A percentile compares a stretch with the other conserved stretches of the same genome.
Evolutionary conservation across 192 early-diverging fungal genomes (phyloP).

Genomic region (Backusella parvicylindrica): DNA sequence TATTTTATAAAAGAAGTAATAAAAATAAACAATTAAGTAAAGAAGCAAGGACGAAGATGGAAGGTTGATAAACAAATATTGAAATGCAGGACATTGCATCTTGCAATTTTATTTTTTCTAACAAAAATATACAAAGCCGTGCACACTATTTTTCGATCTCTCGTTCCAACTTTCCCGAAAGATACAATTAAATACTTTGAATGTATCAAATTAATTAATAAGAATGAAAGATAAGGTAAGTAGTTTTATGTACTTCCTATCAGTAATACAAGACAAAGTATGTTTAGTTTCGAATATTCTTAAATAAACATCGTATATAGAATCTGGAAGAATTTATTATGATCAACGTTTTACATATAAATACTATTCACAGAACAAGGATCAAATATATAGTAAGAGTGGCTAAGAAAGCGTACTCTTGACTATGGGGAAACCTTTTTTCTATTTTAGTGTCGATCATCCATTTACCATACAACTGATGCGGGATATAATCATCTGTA

Average conservation of each 20-base stretch:
- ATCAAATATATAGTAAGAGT: background rate
- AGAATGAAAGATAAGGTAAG: background rate
- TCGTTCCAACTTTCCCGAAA: background rate
- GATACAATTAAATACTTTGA: background rate
- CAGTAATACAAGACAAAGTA: background rate
- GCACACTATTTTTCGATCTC: background rate
- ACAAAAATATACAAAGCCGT: constrained; percentile 1
- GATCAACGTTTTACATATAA: constrained; percentile 3
- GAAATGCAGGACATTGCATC: background rate
- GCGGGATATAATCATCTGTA: background rate
- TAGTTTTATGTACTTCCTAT: background rate
- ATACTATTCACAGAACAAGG: background rate
- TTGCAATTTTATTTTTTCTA: background rate
- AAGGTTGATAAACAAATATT: background rate
- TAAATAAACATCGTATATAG: background rate
- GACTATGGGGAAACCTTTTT: background rate
- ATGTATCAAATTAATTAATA: background rate
- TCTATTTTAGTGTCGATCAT: constrained; percentile 1
- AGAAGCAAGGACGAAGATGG: background rate
- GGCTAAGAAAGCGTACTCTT: background rate
- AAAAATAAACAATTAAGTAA: background rate
- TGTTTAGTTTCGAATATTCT: background rate
- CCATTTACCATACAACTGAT: background rate
- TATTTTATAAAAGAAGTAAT: background rate
- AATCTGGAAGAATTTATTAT: background rate